Evolutionary conservation across 345 rosid species (phyloP), one percentile per base, ranked within the genome.

Genomic region (Eucalyptus marginata): DNA sequence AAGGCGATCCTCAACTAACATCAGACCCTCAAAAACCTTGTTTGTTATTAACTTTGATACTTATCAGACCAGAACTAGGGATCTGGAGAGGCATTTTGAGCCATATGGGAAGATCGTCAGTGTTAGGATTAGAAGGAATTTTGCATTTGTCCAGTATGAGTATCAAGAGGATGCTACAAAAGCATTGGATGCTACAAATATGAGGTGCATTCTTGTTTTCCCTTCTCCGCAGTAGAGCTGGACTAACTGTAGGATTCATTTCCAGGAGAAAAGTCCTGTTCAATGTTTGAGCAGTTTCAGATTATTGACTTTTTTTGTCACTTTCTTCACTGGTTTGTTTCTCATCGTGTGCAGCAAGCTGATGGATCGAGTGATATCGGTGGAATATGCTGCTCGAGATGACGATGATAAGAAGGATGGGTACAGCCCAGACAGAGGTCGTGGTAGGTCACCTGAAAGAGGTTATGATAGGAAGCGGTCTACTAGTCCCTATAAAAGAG

Each of bases 11-110:
- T 94, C 99, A 31, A 49, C 94, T 46, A 94, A 91, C 89, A 59
- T 89, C 71, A 95, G 94, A 89, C 99, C 98, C 89, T 96, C 99
- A 40, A 97, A 97, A 93, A 96, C 99, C 49, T 93, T 96, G 90
- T 97, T 97, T 92, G 98, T 97, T 52, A 97, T 97, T 88, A 97
- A 96, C 92, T 97, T 97, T 83, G 99, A 97, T 94, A 96, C 99
- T 5, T 91, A 95, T 47, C 88, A 86, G 87, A 96, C 99, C 24
- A 96, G 99, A 90, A 96, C 97, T 40, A 94, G 96, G 92, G 99
- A 97, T 90, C 90, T 97, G 91, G 98, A 97, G 94, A 95, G 95
- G 92, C 99, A 96, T 91, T 97, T 96, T 90, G 99, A 97, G 89
- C 95, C 97, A 8, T 96, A 95, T 94, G 99, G 99, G 50, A 97